Evolutionary conservation across 805 yeast genomes (phyloP), one percentile per base, ranked within the genome.

Genomic region (Scheffersomyces amazonensis): DNA sequence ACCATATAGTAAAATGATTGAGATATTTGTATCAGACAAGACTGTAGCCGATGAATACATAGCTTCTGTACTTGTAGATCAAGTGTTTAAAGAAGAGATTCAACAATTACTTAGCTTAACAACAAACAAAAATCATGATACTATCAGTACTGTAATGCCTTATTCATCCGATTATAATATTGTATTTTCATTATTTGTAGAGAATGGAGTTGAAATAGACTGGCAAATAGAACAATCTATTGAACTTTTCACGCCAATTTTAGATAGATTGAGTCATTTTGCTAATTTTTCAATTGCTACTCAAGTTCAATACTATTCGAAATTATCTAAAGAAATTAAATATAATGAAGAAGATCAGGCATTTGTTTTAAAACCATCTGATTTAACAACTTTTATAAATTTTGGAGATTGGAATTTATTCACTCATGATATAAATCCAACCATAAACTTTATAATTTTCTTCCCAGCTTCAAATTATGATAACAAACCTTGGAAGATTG

Each of bases 391-490:
- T 11, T 78, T 87, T 46, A 75, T 90, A 42, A 93, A 91, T 60
- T 80, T 79, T 48, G 89, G 93, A 2, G 95, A 86, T 47, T 85
- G 95, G 95, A 83, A 83, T 39, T 63, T 78, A 37, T 73, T 49
- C 69, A 83, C 45, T 59, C 72, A 73, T 48, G 78, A 75, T 48
- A 64, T 78, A 1, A 76, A 80, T 43, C 89, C 93, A 0, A 73
- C 81, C 2, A 57, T 87, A 43, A 87, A 89, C 58, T 80, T 91
- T 51, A 68, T 86, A 15, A 60, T 83, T 1, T 87, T 81, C 50
- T 73, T 81, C 37, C 89, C 95, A 2, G 66, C 73, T 4, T 39
- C 58, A 15, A 61, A 62, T 42, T 51, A 60, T 27, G 62, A 67
- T 18, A 64, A 62, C 19, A 58, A 66, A 41, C 87, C 79, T 16